Base-by-base conservation (phyloP, 257 asterid species). In the Cruciata laevipes region DNA sequence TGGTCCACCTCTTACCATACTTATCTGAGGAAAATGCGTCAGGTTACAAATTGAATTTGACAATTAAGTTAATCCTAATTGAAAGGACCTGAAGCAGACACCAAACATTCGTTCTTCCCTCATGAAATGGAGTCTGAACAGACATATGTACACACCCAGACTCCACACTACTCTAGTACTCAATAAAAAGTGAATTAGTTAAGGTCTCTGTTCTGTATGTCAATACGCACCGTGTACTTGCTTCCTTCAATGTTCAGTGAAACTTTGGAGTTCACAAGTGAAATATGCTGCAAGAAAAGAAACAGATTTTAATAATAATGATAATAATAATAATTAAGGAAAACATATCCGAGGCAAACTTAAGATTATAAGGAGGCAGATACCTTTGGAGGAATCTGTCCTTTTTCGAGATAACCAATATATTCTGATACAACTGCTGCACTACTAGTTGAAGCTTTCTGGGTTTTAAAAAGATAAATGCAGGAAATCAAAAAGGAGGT, bases 311-410 rank as follows among this genome's bases (percentile, higher is more conserved):
- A 75, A 63, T 32, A 78, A 69, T 73, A 59, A 78, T 60, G 58
- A 49, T 52, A n/a, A n/a, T 73, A 60, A 78, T 61, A 62, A 51
- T 49, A 70, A 53, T 53, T 49, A 70, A 74, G 55, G 16, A 47
- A 42, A 47, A 47, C 55, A 47, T 0, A 47, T 47, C 6, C 58
- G 67, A 70, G 71, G 72, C 74, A 18, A 75, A 63, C 35, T 16
- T 11, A 62, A 14, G 9, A 30, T 25, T 32, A 2, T 20, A 37
- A 6, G 17, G 69, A 64, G 18, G 62, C 35, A 56, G n/a, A 47
- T 78, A 94, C 99, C 97, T 88, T 94, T 0, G 99, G 99, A 37
- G 99, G 99, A 71, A 94, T 94, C 75, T 94, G 99, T 74, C 99
- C 99, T 70, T 94, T 94, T 66, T 94, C 99, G 76, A 94, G 99